Percentiles rank a stretch among this genome's conserved stretches.
Evolutionary conservation across 2,329 filamentous ascomycete species (phyloP).

Genomic region (Trichoderma polysporum): DNA sequence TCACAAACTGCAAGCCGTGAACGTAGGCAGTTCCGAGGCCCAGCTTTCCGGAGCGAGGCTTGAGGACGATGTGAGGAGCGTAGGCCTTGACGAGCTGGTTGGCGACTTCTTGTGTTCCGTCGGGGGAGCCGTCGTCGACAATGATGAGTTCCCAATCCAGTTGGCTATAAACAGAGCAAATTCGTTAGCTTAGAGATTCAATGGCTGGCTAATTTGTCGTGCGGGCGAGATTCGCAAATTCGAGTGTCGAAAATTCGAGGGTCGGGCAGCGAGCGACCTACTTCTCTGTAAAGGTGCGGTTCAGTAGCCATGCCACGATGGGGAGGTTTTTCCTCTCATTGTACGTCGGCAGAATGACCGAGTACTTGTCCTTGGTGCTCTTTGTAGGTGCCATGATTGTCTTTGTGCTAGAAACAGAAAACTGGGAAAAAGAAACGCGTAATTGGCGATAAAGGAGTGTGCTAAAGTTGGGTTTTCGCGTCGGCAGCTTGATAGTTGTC

Average conservation of each 20-base stretch:
- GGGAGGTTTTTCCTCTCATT: slow-evolving; percentile 97
- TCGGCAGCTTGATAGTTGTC: slow-evolving; percentile 21
- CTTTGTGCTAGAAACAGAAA: neutral
- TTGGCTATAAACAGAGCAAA: slow-evolving; percentile 55
- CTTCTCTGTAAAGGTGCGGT: slow-evolving; percentile 88
- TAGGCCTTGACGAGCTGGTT: slow-evolving; percentile 88
- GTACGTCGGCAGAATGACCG: slow-evolving; percentile 95
- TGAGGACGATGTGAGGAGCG: slow-evolving; percentile 74
- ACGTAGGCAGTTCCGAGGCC: slow-evolving; percentile 97
- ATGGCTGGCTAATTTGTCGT: neutral
- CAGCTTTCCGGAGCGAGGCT: slow-evolving; percentile 89
- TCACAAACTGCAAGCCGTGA: slow-evolving; percentile 85
- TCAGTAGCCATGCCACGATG: slow-evolving; percentile 91
- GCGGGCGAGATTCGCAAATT: neutral
- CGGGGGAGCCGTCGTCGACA: slow-evolving; percentile 95
- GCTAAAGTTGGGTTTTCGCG: slow-evolving; percentile 27
- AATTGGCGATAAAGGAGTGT: slow-evolving; percentile 31
- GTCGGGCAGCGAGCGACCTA: slow-evolving; percentile 45
- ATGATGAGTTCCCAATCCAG: slow-evolving; percentile 98
- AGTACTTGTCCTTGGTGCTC: slow-evolving; percentile 72
- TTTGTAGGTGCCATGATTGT: slow-evolving; percentile 49
- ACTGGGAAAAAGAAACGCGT: neutral
- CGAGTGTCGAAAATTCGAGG: neutral
- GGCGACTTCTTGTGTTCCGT: slow-evolving; percentile 89
- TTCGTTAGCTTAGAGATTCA: neutral